Evolutionary conservation across 2,329 filamentous ascomycete genomes (phyloP).

Genomic region (Lachnellula occidentalis): DNA sequence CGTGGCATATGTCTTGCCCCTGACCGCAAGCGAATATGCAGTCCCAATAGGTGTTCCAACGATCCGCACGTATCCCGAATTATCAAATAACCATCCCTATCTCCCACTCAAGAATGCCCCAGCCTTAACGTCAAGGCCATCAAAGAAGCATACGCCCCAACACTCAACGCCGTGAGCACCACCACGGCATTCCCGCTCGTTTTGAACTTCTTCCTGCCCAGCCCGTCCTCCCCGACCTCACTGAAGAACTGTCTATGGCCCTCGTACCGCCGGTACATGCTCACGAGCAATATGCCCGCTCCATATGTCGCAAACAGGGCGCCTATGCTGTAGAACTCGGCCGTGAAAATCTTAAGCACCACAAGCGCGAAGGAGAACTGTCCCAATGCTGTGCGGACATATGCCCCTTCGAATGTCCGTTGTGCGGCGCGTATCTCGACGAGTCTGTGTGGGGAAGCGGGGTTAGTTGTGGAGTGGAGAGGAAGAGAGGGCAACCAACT

Average conservation of each 20-base stretch:
- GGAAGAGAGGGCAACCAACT: conserved; percentile 35
- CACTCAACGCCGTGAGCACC: conserved; percentile 50
- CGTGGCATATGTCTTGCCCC: neutral
- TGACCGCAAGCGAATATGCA: neutral
- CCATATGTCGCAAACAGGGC: conserved; percentile 93
- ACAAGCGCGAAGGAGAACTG: conserved; percentile 95
- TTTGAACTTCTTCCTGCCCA: conserved; percentile 51
- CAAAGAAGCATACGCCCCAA: conserved; percentile 52
- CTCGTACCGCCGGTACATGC: conserved; percentile 80
- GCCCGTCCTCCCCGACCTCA: conserved; percentile 35
- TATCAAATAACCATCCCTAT: neutral
- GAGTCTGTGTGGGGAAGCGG: conserved; percentile 40
- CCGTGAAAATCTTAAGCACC: conserved; percentile 92
- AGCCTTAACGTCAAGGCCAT: conserved; percentile 48
- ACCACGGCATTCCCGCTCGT: conserved; percentile 60
- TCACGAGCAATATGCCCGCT: conserved; percentile 74
- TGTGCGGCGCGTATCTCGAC: conserved; percentile 94
- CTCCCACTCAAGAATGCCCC: neutral
- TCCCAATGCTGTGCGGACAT: conserved; percentile 87
- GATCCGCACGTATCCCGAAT: neutral
- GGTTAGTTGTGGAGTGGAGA: conserved; percentile 1
- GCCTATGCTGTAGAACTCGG: conserved; percentile 95
- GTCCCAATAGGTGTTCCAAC: neutral
- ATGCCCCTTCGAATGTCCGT: conserved; percentile 94
- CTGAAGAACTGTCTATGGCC: conserved; percentile 92